Evolutionary conservation across 345 rosid species (phyloP).

Genomic region (Ricinus communis): DNA sequence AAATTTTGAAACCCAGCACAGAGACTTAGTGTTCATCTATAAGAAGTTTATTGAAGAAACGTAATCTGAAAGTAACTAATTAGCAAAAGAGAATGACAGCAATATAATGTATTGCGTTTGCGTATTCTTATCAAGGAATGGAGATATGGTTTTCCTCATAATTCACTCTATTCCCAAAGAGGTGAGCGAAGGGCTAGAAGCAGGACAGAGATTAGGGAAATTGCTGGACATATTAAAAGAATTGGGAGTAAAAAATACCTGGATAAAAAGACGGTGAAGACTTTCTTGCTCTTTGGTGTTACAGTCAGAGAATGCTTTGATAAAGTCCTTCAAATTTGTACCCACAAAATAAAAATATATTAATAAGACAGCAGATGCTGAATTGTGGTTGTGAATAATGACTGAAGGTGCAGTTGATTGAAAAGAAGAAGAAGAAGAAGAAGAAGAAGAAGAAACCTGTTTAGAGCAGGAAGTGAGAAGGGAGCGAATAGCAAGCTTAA

Average conservation of each 20-base stretch:
- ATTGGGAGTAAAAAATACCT: constrained; percentile 36
- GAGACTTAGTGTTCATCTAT: background rate
- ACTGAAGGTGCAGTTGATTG: background rate
- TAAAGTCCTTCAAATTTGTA: constrained; percentile 40
- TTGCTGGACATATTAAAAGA: background rate
- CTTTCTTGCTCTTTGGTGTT: constrained; percentile 43
- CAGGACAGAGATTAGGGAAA: too few species aligned
- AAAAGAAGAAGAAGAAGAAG: background rate
- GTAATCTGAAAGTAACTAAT: background rate
- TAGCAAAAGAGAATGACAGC: background rate
- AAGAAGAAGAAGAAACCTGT: constrained; percentile 36
- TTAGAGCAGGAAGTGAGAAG: constrained; percentile 60
- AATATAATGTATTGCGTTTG: background rate
- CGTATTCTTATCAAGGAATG: too few species aligned
- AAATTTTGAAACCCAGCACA: constrained; percentile 12
- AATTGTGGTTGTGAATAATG: too few species aligned
- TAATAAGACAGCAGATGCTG: too few species aligned
- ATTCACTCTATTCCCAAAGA: too few species aligned
- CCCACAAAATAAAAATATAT: too few species aligned
- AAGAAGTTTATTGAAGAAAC: background rate
- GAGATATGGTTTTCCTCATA: too few species aligned
- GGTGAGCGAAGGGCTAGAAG: too few species aligned
- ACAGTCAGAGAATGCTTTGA: constrained; percentile 50
- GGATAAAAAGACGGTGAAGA: constrained; percentile 50
- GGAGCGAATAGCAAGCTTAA: constrained; percentile 55